Evolutionary conservation across 179 eudicot genomes (phyloP).

Genomic region (Camellia oleifera): DNA sequence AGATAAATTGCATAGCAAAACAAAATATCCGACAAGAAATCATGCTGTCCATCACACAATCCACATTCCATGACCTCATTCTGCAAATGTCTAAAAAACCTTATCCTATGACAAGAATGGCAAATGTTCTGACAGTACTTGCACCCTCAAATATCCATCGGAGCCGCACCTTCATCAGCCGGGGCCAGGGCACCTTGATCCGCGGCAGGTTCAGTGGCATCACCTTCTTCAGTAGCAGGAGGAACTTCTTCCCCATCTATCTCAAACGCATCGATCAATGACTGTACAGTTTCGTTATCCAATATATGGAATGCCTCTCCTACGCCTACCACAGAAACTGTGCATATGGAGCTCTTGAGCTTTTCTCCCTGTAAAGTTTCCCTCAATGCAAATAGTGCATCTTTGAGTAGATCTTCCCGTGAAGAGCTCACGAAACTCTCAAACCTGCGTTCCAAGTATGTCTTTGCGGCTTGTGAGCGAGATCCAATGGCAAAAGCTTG

Average conservation of each 20-base stretch:
- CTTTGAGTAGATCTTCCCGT: slow-evolving; percentile 71
- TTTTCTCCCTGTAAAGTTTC: slow-evolving; percentile 93
- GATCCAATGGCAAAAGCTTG: slow-evolving; percentile 98
- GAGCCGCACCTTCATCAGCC: slow-evolving; percentile 12
- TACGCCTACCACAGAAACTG: slow-evolving; percentile 68
- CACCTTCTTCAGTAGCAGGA: slow-evolving; percentile 39
- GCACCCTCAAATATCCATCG: slow-evolving; percentile 25
- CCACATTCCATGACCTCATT: slow-evolving; percentile 5
- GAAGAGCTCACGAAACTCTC: slow-evolving; percentile 64
- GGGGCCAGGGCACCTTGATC: slow-evolving; percentile 16
- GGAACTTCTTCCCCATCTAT: slow-evolving; percentile 62
- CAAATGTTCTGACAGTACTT: neutral
- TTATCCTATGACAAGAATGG: slow-evolving; percentile 9
- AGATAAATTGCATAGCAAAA: slow-evolving; percentile 8
- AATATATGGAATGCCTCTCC: slow-evolving; percentile 74
- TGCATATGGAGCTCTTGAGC: slow-evolving; percentile 77
- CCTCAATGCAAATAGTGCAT: slow-evolving; percentile 88
- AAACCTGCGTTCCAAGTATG: slow-evolving; percentile 85
- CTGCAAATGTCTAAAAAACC: neutral
- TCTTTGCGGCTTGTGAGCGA: slow-evolving; percentile 97
- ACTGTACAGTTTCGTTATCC: slow-evolving; percentile 65
- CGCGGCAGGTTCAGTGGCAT: slow-evolving; percentile 17
- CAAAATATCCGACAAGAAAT: neutral
- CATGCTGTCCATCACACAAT: neutral
- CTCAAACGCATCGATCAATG: slow-evolving; percentile 73